These are phyloP conservation scores for Naganishia cerealis DNA, from an alignment of 1,284 basidiomycete genomes.

Conservation along the genomic window DNA sequence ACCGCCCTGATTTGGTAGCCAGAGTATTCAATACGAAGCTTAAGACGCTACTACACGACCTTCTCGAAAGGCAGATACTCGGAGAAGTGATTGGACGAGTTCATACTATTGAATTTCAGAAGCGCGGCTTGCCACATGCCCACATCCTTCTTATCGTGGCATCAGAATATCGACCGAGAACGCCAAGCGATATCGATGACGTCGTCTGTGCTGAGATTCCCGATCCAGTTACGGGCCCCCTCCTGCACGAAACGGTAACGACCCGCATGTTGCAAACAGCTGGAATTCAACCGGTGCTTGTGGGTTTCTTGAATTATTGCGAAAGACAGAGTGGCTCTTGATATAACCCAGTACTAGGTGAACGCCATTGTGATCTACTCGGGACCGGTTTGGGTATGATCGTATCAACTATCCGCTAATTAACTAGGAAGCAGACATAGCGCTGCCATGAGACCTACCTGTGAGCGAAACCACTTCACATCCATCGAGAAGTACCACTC, in stretches of 20 bases:
- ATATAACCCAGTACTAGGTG: too few species aligned
- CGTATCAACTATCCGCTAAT: too few species aligned
- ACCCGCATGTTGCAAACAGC: slow-evolving; percentile 59
- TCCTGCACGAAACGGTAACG: slow-evolving; percentile 50
- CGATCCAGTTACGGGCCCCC: slow-evolving; percentile 52
- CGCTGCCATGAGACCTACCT: too few species aligned
- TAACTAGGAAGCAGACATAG: too few species aligned
- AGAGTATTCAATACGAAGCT: slow-evolving; percentile 48
- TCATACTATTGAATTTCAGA: slow-evolving; percentile 54
- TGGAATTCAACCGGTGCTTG: too few species aligned
- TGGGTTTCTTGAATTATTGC: too few species aligned
- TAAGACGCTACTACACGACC: slow-evolving; percentile 4
- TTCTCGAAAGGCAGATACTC: not conserved
- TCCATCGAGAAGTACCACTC: too few species aligned
- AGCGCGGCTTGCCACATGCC: slow-evolving; percentile 54
- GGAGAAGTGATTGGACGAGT: slow-evolving; percentile 38
- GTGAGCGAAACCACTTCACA: too few species aligned
- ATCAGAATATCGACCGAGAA: slow-evolving; percentile 3
- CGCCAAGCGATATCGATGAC: slow-evolving; percentile 6
- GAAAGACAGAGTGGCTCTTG: too few species aligned
- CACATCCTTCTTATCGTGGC: slow-evolving; percentile 50
- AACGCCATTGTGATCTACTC: too few species aligned
- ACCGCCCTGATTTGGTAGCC: slow-evolving; percentile 51
- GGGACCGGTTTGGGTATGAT: too few species aligned
- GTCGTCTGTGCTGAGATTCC: slow-evolving; percentile 54